A percentile compares a stretch with the other conserved stretches of the same genome.
Conservation (phyloP, 768 basidiomycete genomes). For the Suillus brevipes region DNA sequence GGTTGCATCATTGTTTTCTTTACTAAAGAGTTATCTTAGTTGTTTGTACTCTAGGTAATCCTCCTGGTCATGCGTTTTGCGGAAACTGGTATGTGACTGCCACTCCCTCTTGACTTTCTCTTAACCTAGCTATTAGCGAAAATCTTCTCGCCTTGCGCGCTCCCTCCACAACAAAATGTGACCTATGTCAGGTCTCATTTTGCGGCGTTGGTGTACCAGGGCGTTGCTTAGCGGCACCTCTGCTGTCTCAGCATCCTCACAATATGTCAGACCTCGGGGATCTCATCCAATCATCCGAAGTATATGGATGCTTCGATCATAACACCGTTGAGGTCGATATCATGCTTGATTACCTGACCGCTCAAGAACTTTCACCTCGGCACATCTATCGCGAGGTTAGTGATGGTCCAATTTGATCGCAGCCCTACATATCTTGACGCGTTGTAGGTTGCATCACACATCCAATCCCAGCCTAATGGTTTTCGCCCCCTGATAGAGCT, state of each 20-base stretch:
- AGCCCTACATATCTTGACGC: slow-evolving; percentile 10
- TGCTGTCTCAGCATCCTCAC: slow-evolving; percentile 66
- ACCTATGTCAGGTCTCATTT: slow-evolving; percentile 79
- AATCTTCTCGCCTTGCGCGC: slow-evolving; percentile 70
- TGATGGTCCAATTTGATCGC: slow-evolving; percentile 2
- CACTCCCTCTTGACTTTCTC: neutral
- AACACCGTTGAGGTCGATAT: slow-evolving; percentile 83
- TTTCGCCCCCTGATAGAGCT: slow-evolving; percentile 68
- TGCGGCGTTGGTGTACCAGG: slow-evolving; percentile 79
- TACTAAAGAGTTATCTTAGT: neutral
- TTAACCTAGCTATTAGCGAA: slow-evolving; percentile 47
- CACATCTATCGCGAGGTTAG: slow-evolving; percentile 78
- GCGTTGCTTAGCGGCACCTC: slow-evolving; percentile 63
- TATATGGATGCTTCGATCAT: slow-evolving; percentile 79
- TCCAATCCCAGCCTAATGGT: slow-evolving; percentile 58
- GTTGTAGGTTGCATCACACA: slow-evolving; percentile 59
- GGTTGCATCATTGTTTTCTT: slow-evolving; percentile 11
- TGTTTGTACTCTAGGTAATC: slow-evolving; percentile 26
- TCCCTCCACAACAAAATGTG: slow-evolving; percentile 79
- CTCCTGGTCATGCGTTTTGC: slow-evolving; percentile 78
- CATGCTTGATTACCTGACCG: slow-evolving; percentile 77
- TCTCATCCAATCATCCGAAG: slow-evolving; percentile 69
- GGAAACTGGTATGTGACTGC: slow-evolving; percentile 66
- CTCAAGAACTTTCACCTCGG: slow-evolving; percentile 59
- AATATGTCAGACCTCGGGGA: slow-evolving; percentile 69